A percentile compares a stretch with the other conserved stretches of the same genome.
phyloP scores from a whole-genome alignment of 208 protist genomes.

The Leishmania mexicana region DNA sequence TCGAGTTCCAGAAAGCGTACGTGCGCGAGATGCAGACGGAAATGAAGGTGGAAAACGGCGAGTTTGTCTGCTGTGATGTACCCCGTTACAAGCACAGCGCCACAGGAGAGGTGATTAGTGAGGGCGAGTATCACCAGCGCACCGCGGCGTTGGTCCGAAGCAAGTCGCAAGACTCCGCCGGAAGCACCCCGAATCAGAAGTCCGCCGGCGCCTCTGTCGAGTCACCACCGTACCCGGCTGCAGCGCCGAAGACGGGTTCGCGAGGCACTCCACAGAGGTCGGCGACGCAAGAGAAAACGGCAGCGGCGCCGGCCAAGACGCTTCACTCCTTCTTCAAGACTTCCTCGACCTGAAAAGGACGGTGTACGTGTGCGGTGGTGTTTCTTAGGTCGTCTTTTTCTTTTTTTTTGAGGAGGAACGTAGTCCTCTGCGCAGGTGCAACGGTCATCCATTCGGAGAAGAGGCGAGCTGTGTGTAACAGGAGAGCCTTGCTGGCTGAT shows the following conservation, averaged over 20 bases:
- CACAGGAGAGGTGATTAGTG: slow-evolving; percentile 57
- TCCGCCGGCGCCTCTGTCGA: background rate
- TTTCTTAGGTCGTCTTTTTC: background rate
- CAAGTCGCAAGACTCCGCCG: background rate
- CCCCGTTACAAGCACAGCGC: slow-evolving; percentile 44
- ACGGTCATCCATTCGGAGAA: background rate
- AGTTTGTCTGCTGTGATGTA: slow-evolving; percentile 75
- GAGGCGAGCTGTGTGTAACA: background rate
- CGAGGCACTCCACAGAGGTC: slow-evolving; percentile 2
- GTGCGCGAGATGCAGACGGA: slow-evolving; percentile 61
- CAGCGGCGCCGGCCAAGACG: slow-evolving; percentile 25
- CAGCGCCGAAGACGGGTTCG: slow-evolving; percentile 9
- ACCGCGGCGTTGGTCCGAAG: slow-evolving; percentile 34
- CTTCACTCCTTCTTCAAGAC: slow-evolving; percentile 52
- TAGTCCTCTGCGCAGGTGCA: background rate
- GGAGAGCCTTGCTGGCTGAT: background rate
- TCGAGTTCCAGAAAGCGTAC: slow-evolving; percentile 71
- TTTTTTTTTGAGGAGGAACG: background rate
- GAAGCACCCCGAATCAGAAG: background rate
- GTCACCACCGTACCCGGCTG: slow-evolving; percentile 1
- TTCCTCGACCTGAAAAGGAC: background rate
- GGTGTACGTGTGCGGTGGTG: background rate
- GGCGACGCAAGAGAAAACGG: slow-evolving; percentile 11
- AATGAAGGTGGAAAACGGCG: slow-evolving; percentile 54
- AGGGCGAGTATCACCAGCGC: slow-evolving; percentile 63